Percentiles rank a stretch among this genome's conserved stretches.
Conservation (phyloP, 139 green algal species). For the Astrephomene gubernaculifera region DNA sequence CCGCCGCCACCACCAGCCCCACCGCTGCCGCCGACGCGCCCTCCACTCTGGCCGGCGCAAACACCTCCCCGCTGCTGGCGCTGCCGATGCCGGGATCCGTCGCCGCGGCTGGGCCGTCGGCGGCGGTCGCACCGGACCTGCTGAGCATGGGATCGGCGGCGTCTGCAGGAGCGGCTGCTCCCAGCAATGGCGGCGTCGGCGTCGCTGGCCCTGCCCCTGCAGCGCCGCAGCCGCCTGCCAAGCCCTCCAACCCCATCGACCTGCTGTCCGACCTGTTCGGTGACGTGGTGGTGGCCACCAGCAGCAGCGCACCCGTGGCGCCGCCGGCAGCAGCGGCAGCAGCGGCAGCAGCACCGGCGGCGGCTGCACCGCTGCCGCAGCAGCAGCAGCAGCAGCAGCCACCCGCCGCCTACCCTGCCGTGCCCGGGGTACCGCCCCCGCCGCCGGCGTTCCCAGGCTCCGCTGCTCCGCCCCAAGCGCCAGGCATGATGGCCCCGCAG, state of each 20-base stretch:
- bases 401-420: no score
- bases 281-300: slow-evolving; percentile 29
- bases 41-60: slow-evolving; percentile 19
- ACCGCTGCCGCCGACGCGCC: background rate
- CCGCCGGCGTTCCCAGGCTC: no score
- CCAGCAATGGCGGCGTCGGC: background rate
- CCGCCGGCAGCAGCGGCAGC: background rate
- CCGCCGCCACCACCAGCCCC: background rate
- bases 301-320: background rate
- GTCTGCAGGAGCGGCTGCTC: background rate
- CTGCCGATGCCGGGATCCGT: slow-evolving; percentile 25
- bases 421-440: no score
- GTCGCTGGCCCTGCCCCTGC: background rate
- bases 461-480: background rate
- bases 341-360: background rate
- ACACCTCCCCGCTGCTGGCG: slow-evolving; percentile 24
- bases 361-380: background rate
- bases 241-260: slow-evolving; percentile 57
- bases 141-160: slow-evolving; percentile 19
- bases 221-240: slow-evolving; percentile 14
- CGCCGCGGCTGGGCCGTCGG: background rate
- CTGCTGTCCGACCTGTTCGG: slow-evolving; percentile 70
- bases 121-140: background rate
- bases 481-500: background rate
- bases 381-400: background rate